phyloP scores from a whole-genome alignment of 2,329 filamentous ascomycete species.

The Aureobasidium sp. region DNA sequence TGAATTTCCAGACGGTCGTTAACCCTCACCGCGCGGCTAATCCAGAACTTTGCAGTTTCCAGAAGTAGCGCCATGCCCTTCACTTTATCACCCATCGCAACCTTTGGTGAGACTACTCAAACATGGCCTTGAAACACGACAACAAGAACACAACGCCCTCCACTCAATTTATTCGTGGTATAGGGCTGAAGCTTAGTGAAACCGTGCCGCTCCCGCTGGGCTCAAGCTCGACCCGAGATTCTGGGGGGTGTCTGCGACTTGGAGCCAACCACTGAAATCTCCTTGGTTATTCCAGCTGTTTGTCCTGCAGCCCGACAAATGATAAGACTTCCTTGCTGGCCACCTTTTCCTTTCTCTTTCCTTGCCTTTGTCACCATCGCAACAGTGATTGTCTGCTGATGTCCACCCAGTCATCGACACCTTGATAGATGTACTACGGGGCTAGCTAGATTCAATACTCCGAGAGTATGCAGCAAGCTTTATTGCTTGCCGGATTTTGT shows the following conservation, averaged over 20 bases:
- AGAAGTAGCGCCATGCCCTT: no score
- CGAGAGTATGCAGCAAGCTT: not conserved
- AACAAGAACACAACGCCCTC: not conserved
- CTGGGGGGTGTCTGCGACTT: conserved; percentile 8
- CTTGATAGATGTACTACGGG: not conserved
- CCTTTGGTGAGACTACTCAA: not conserved
- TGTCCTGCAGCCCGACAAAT: not conserved
- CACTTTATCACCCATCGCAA: conserved; percentile 3
- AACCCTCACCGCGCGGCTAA: no score
- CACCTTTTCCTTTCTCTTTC: not conserved
- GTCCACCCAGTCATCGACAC: not conserved
- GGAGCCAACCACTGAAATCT: conserved; percentile 1
- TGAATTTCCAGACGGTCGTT: no score
- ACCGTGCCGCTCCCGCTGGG: conserved; percentile 6
- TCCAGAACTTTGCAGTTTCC: no score
- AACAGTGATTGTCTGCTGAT: not conserved
- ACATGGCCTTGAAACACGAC: conserved; percentile 1
- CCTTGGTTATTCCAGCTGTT: conserved; percentile 3
- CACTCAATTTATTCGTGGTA: conserved; percentile 7
- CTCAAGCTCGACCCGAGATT: conserved; percentile 2
- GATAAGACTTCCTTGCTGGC: not conserved
- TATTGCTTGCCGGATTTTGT: not conserved
- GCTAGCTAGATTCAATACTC: not conserved
- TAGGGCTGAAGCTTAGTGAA: conserved; percentile 9
- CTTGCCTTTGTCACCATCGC: not conserved